These are phyloP conservation scores for Irpex sp. DNA, from an alignment of 1,284 basidiomycete genomes.

Conservation along the genomic window DNA sequence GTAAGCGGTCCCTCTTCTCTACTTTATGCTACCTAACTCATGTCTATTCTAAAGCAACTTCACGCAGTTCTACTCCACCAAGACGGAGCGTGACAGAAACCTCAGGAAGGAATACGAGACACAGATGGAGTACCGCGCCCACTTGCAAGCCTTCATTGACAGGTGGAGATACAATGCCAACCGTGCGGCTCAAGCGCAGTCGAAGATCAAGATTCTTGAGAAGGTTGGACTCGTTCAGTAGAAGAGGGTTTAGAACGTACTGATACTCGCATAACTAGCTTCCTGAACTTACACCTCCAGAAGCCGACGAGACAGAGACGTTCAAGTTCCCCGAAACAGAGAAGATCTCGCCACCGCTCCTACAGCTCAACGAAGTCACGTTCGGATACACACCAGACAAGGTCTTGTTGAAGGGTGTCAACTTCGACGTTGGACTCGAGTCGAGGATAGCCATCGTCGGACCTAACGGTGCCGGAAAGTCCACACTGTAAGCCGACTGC, in stretches of 20 bases:
- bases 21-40: background rate
- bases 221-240: constrained; percentile 44
- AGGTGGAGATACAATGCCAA: constrained; percentile 95
- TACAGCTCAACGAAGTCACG: constrained; percentile 88
- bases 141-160: constrained; percentile 97
- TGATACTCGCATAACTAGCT: constrained; percentile 39
- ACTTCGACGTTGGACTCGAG: constrained; percentile 88
- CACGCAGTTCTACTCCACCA: constrained; percentile 97
- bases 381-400: constrained; percentile 89
- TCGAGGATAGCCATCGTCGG: constrained; percentile 91
- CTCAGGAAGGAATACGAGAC: constrained; percentile 93
- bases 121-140: constrained; percentile 91
- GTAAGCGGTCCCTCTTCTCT: constrained; percentile 29
- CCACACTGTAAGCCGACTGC: constrained; percentile 51
- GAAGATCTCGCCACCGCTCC: constrained; percentile 94
- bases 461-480: constrained; percentile 77
- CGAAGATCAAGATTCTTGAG: constrained; percentile 97
- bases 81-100: constrained; percentile 90
- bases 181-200: constrained; percentile 52
- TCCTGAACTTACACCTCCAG: constrained; percentile 90
- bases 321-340: constrained; percentile 95
- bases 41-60: constrained; percentile 73
- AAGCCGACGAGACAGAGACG: constrained; percentile 82
- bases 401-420: constrained; percentile 74
- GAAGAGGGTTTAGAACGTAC: too few relatives aligned